Percentiles rank a stretch among this genome's conserved stretches.
These are phyloP conservation scores for Cudoniella acicularis DNA, from an alignment of 495 filamentous ascomycete species.

Conservation along the genomic window DNA sequence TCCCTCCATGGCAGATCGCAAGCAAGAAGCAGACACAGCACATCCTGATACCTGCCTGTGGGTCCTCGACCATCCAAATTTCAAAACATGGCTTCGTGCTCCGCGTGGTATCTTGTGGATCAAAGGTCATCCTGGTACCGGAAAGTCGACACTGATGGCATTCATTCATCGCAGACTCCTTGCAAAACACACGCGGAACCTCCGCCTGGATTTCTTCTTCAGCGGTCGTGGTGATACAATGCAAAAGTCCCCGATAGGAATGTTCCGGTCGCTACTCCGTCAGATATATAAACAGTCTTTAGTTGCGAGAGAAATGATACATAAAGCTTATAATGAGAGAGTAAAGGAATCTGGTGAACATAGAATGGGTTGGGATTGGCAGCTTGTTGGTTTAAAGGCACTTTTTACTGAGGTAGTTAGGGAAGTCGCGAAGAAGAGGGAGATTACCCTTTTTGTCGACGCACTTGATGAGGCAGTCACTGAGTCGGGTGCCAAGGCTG, in stretches of 20 bases:
- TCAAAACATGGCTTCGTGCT: constrained; percentile 10
- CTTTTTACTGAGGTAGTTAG: constrained; percentile 1
- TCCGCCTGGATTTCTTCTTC: constrained; percentile 36
- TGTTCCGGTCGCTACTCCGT: constrained; percentile 35
- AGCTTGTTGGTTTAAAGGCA: constrained; percentile 2
- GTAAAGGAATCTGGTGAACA: constrained; percentile 5
- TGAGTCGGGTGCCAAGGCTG: constrained; percentile 27
- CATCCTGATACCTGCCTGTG: constrained; percentile 11
- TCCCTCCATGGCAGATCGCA: constrained; percentile 10
- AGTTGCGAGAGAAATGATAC: background rate
- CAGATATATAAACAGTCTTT: constrained; percentile 28
- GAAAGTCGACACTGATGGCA: constrained; percentile 45
- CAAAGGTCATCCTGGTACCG: constrained; percentile 43
- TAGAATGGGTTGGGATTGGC: constrained; percentile 26
- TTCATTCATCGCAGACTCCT: constrained; percentile 8
- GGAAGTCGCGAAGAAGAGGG: background rate
- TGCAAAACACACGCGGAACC: background rate
- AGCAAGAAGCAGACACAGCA: constrained; percentile 3
- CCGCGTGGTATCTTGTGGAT: constrained; percentile 37
- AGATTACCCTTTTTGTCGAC: constrained; percentile 29
- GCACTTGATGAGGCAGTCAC: constrained; percentile 35
- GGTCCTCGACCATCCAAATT: constrained; percentile 9
- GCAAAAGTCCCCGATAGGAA: constrained; percentile 29
- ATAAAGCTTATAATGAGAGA: constrained; percentile 12
- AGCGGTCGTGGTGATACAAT: constrained; percentile 31